Conservation (phyloP, 2,329 filamentous ascomycete genomes). For the Ascochyta rabiei region DNA sequence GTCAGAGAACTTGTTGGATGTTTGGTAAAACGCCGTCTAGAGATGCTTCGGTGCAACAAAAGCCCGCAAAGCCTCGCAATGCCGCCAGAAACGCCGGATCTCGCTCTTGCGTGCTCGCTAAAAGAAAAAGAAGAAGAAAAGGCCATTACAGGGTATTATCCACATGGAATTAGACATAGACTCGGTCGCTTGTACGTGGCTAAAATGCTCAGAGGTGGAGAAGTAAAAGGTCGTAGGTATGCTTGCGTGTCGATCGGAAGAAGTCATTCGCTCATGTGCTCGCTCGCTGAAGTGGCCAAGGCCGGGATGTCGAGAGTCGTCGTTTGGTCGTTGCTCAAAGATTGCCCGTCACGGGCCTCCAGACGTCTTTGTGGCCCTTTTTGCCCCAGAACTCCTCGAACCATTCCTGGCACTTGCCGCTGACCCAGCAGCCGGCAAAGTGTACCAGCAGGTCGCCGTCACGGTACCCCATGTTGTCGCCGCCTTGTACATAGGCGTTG, state of each 20-base stretch:
- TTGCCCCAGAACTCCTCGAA: slow-evolving; percentile 48
- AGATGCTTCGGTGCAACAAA: background rate
- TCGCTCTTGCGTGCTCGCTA: slow-evolving; percentile 9
- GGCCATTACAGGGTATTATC: slow-evolving; percentile 3
- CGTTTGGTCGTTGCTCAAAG: background rate
- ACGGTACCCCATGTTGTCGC: slow-evolving; percentile 46
- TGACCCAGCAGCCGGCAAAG: slow-evolving; percentile 51
- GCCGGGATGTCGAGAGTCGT: background rate
- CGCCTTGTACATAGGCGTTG: slow-evolving; percentile 48
- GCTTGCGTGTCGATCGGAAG: slow-evolving; percentile 6
- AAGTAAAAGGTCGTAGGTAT: slow-evolving; percentile 10
- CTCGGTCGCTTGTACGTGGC: background rate
- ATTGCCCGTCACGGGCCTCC: slow-evolving; percentile 21
- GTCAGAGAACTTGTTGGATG: background rate
- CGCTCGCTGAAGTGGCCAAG: background rate
- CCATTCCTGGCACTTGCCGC: slow-evolving; percentile 39
- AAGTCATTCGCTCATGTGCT: slow-evolving; percentile 6
- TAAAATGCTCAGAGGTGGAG: background rate
- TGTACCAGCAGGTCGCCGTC: slow-evolving; percentile 50
- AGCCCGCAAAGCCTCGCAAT: background rate
- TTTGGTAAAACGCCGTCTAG: slow-evolving; percentile 7
- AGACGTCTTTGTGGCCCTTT: slow-evolving; percentile 31
- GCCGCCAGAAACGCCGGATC: slow-evolving; percentile 5
- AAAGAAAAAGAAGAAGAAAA: background rate
- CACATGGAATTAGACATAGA: slow-evolving; percentile 1